Evolutionary conservation across 2,329 filamentous ascomycete species (phyloP).

Genomic region (Parastagonospora avenae): DNA sequence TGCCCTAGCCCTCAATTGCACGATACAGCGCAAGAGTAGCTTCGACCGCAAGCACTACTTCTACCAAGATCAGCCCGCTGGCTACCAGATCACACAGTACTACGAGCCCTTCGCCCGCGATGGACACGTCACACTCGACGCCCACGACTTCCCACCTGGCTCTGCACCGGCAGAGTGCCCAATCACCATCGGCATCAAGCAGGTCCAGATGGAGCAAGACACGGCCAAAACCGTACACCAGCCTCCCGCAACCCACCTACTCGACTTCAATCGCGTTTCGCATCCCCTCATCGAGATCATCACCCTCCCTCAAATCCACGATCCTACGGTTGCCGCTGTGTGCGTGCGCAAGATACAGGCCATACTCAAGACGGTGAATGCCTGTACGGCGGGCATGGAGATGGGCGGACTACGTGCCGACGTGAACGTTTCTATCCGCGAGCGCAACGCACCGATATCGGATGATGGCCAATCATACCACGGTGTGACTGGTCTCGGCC

Average conservation of each 20-base stretch:
- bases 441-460: conserved; percentile 48
- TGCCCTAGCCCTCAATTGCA: conserved; percentile 81
- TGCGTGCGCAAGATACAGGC: conserved; percentile 88
- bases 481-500: conserved; percentile 71
- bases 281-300: conserved; percentile 95
- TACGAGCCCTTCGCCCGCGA: conserved; percentile 74
- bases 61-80: conserved; percentile 95
- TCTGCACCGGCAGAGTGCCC: conserved; percentile 74
- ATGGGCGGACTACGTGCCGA: conserved; percentile 87
- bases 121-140: conserved; percentile 72
- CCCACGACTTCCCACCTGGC: conserved; percentile 68
- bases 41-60: conserved; percentile 99
- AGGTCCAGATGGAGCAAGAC: conserved; percentile 97
- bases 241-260: conserved; percentile 72
- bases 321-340: conserved; percentile 84
- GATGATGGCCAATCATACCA: conserved; percentile 55
- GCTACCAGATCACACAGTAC: conserved; percentile 98
- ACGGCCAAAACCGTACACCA: conserved; percentile 91
- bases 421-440: conserved; percentile 87
- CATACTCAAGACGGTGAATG: conserved; percentile 77
- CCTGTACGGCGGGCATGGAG: conserved; percentile 92
- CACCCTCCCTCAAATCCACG: conserved; percentile 84
- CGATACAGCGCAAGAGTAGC: conserved; percentile 74
- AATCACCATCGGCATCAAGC: conserved; percentile 82
- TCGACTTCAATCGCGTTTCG: conserved; percentile 94